phyloP scores from a whole-genome alignment of 179 eudicot species.

The Camellia oleifera region DNA sequence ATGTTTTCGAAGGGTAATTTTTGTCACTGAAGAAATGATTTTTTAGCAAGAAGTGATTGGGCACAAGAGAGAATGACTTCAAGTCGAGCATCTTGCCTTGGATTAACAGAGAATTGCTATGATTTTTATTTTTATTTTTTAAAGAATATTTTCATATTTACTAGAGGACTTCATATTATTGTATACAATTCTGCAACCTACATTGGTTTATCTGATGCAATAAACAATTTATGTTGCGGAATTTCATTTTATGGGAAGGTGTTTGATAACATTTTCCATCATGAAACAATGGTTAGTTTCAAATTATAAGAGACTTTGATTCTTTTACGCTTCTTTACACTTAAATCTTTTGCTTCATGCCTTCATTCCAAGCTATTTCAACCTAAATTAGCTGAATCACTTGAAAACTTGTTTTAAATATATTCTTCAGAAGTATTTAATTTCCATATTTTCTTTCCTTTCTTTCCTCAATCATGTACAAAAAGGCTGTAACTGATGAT shows the following conservation, averaged over 20 bases:
- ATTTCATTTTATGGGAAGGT: not conserved
- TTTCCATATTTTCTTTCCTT: not conserved
- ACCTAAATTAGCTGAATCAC: not conserved
- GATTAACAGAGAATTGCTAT: not conserved
- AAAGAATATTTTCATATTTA: not conserved
- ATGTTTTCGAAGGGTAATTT: too few relatives aligned
- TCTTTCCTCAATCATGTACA: not conserved
- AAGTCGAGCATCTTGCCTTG: not conserved
- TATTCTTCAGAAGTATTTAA: not conserved
- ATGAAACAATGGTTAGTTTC: not conserved
- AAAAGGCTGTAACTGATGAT: not conserved
- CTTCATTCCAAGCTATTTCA: not conserved
- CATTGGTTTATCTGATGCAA: not conserved
- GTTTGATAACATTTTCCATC: not conserved
- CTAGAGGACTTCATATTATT: not conserved
- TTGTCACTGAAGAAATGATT: not conserved
- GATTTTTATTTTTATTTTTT: not conserved
- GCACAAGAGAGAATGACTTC: not conserved
- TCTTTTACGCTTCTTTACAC: not conserved
- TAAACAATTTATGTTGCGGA: not conserved
- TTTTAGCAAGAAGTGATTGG: not conserved
- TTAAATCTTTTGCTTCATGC: not conserved
- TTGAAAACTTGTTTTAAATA: not conserved
- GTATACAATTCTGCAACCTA: not conserved
- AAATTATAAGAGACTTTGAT: not conserved